Evolutionary conservation across 2,329 filamentous ascomycete genomes (phyloP), one percentile per base, ranked within the genome.

Genomic region (Botrytis paeoniae): DNA sequence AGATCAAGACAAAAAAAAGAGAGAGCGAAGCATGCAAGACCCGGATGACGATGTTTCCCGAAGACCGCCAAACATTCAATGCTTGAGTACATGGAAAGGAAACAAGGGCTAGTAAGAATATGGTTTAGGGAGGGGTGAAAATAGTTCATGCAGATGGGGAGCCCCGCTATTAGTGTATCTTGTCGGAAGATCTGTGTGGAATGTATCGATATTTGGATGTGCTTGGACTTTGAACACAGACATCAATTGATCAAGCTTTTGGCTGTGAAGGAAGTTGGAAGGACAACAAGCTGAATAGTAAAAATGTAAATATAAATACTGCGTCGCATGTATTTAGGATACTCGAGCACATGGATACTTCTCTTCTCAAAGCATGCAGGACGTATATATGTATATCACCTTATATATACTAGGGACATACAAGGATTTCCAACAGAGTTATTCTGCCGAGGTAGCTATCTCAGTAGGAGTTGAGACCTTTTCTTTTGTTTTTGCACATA

Each of bases 1-100:
- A 35, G 22, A 66, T 43, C 14, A 22, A 51, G 45, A 45, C 3
- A 8, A 54, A 18, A 29, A 29, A 9, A 18, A 54, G 5, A 14
- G 7, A 45, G 37, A 64, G 37, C 37, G 41, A 64, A 66, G 64
- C 64, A 51, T n/a, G 25, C 37, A 35, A 51, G 48, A n/a, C 43
- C 41, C 20, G 43, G 64, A 66, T 66, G 29, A 66, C 32, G 64
- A 66, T n/a, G 41, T 66, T 66, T 39, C 7, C 43, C 43, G 64
- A 51, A 51, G 45, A 48, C 29, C 10, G 29, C 16, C 29, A 66
- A 75, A 61, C 43, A 8, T 18, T 51, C 35, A 48, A 37, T 45
- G 39, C 39, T 45, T 14, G 35, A 62, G 22, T 62, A 32, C 29
- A 20, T 16, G 25, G 60, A 3, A 57, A 32, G 61, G 39, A 64